Percentiles rank a stretch among this genome's conserved stretches.
phyloP scores from a whole-genome alignment of 495 filamentous ascomycete genomes.

The Neurospora terricola region DNA sequence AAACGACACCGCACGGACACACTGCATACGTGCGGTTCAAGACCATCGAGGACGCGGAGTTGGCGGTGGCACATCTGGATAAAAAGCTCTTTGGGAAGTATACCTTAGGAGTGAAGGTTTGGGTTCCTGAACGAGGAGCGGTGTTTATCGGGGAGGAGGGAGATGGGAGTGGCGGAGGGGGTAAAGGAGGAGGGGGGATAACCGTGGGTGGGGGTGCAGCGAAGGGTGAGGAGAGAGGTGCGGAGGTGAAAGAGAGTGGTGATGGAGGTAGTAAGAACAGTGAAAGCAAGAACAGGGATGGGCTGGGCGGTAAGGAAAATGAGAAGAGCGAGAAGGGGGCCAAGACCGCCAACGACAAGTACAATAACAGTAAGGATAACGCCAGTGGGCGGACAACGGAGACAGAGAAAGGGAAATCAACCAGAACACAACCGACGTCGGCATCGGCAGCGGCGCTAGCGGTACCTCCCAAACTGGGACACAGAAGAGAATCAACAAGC shows the following conservation, averaged over 20 bases:
- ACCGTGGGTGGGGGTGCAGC: background rate
- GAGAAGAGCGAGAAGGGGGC: background rate
- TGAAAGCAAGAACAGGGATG: background rate
- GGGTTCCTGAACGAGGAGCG: background rate
- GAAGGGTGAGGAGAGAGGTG: background rate
- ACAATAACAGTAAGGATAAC: background rate
- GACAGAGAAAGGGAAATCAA: background rate
- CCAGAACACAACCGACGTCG: background rate
- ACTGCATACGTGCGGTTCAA: slow-evolving; percentile 5
- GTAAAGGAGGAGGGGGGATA: background rate
- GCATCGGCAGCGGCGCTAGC: background rate
- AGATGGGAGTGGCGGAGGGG: background rate
- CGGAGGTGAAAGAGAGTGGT: background rate
- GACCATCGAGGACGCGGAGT: background rate
- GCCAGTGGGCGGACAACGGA: background rate
- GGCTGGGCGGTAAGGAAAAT: background rate
- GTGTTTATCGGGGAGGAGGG: background rate
- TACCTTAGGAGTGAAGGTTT: background rate
- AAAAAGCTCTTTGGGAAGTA: background rate
- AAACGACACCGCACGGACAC: background rate
- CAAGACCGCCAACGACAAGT: background rate
- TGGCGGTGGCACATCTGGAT: background rate
- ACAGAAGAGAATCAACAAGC: background rate
- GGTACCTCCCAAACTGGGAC: background rate
- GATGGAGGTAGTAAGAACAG: background rate